Evolutionary conservation across 345 rosid genomes (phyloP).

Genomic region (Ceriops decandra): DNA sequence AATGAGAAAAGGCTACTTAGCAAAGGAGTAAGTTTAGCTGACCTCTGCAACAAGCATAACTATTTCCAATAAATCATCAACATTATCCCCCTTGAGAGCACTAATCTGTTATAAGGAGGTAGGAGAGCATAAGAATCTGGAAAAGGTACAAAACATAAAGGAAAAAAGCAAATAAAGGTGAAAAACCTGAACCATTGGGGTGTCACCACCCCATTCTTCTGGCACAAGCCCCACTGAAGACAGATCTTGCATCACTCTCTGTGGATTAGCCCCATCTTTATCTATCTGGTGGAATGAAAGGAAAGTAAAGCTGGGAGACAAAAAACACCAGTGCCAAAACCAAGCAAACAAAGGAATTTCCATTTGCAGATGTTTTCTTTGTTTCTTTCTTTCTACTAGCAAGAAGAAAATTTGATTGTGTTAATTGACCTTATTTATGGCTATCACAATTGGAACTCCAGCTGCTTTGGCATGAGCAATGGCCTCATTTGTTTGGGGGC

Average conservation of each 20-base stretch:
- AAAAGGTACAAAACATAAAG: slow-evolving; percentile 22
- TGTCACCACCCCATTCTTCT: slow-evolving; percentile 98
- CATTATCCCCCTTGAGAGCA: slow-evolving; percentile 84
- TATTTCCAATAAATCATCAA: slow-evolving; percentile 86
- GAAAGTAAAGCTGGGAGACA: slow-evolving; percentile 15
- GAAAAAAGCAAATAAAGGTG: slow-evolving; percentile 17
- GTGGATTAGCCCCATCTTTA: slow-evolving; percentile 95
- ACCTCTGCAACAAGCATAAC: slow-evolving; percentile 99
- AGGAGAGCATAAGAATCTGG: slow-evolving; percentile 24
- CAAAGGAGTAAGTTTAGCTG: slow-evolving; percentile 21
- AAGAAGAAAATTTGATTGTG: slow-evolving; percentile 10
- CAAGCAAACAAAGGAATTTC: slow-evolving; percentile 18
- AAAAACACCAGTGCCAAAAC: slow-evolving; percentile 10
- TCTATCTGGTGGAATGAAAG: slow-evolving; percentile 58
- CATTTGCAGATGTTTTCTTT: slow-evolving; percentile 14
- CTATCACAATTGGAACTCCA: slow-evolving; percentile 86
- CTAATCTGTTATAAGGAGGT: slow-evolving; percentile 64
- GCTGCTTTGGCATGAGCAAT: slow-evolving; percentile 98
- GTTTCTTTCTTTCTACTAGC: too few species aligned
- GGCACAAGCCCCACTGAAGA: slow-evolving; percentile 95
- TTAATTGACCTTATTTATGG: slow-evolving; percentile 74
- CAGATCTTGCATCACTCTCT: slow-evolving; percentile 97
- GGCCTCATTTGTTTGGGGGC: slow-evolving; percentile 98
- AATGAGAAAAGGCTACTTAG: not conserved
- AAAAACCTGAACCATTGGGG: slow-evolving; percentile 91